Percentiles rank a stretch among this genome's conserved stretches.
Conservation (phyloP, 2,329 filamentous ascomycete genomes). For the Thielaviopsis punctulata region DNA sequence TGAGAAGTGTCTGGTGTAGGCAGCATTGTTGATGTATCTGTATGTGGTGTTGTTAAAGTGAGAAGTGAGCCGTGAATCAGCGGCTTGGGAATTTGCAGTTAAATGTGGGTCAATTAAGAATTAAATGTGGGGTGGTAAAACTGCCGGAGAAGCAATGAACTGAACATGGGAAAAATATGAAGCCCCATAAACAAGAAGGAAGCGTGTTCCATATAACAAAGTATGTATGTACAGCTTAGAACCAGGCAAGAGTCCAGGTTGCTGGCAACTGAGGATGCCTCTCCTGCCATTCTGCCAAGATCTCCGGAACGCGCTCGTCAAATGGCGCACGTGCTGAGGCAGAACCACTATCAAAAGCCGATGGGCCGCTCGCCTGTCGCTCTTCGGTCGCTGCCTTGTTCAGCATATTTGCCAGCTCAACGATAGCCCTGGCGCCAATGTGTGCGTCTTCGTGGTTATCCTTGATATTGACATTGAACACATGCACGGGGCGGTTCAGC, state of each 20-base stretch:
- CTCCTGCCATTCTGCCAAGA: constrained; percentile 86
- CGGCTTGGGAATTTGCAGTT: background rate
- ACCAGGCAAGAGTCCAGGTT: constrained; percentile 90
- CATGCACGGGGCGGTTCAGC: constrained; percentile 83
- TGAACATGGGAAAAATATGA: background rate
- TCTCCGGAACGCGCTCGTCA: constrained; percentile 83
- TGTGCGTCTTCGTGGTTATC: constrained; percentile 96
- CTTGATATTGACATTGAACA: constrained; percentile 96
- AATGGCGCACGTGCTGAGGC: constrained; percentile 57
- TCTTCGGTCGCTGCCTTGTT: constrained; percentile 70
- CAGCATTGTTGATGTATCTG: constrained; percentile 49
- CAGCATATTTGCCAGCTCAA: constrained; percentile 73
- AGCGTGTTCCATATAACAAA: background rate
- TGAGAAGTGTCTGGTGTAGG: constrained; percentile 89
- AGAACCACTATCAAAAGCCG: constrained; percentile 52
- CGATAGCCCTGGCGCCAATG: constrained; percentile 75
- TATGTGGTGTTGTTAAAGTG: background rate
- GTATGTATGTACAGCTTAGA: constrained; percentile 38
- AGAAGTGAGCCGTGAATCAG: background rate
- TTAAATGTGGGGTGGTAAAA: background rate
- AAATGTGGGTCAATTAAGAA: constrained; percentile 1
- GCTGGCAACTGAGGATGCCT: constrained; percentile 82
- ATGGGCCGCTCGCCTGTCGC: constrained; percentile 44
- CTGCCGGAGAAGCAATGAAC: too few species aligned
- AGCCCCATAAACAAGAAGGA: background rate